These are phyloP conservation scores for Penicillium sp. DNA, from an alignment of 2,329 filamentous ascomycete species.

Conservation along the genomic window DNA sequence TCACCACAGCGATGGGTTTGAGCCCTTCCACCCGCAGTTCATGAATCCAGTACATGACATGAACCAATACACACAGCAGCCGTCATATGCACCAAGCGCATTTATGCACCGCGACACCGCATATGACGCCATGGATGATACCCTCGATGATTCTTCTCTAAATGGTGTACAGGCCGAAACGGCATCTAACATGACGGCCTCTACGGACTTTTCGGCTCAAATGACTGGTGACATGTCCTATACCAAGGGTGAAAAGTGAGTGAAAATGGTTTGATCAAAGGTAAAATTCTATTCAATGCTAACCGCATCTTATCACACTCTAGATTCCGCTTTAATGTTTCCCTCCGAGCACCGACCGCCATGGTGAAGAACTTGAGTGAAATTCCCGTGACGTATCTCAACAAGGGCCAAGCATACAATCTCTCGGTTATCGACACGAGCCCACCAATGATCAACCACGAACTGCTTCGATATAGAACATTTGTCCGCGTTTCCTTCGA, in stretches of 20 bases:
- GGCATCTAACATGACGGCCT: constrained; percentile 47
- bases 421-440: constrained; percentile 78
- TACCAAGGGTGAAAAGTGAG: constrained; percentile 54
- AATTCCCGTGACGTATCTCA: constrained; percentile 95
- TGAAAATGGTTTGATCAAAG: constrained; percentile 29
- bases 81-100: constrained; percentile 69
- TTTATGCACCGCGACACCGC: constrained; percentile 78
- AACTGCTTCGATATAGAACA: constrained; percentile 75
- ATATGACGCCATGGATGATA: constrained; percentile 74
- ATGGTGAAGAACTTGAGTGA: constrained; percentile 86
- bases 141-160: constrained; percentile 65
- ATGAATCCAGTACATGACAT: constrained; percentile 61
- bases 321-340: constrained; percentile 84
- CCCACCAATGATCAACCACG: constrained; percentile 56
- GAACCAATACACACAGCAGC: constrained; percentile 66
- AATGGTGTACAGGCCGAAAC: constrained; percentile 54
- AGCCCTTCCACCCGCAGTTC: constrained; percentile 62
- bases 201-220: constrained; percentile 28
- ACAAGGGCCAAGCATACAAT: constrained; percentile 94
- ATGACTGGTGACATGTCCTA: constrained; percentile 25
- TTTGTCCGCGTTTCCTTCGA: constrained; percentile 96
- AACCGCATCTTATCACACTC: constrained; percentile 5
- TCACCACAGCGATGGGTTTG: constrained; percentile 56
- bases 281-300: constrained; percentile 1
- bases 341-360: constrained; percentile 87